phyloP scores from a whole-genome alignment of 176 grass and related monocot genomes.

The Hordeum marinum region DNA sequence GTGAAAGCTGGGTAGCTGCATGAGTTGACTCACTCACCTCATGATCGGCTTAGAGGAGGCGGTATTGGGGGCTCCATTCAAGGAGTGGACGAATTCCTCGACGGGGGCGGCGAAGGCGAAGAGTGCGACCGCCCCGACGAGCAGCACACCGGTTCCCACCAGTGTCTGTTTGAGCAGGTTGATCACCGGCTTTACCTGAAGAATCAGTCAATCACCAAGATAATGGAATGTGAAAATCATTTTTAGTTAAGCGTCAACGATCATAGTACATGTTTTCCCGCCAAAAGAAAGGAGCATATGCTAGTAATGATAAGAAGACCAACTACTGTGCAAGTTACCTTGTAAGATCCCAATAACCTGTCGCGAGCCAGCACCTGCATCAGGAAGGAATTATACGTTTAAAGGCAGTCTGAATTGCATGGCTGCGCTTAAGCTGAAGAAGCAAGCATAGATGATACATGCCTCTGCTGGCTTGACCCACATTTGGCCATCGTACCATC shows the following conservation, averaged over 20 bases:
- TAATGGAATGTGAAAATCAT: neutral
- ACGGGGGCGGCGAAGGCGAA: constrained; percentile 64
- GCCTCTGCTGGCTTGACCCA: constrained; percentile 97
- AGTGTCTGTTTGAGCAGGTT: constrained; percentile 93
- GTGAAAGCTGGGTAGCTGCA: neutral
- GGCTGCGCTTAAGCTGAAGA: neutral
- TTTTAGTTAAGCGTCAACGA: neutral
- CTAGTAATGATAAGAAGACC: neutral
- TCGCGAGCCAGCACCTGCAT: constrained; percentile 81
- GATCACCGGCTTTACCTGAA: constrained; percentile 90
- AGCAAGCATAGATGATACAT: neutral
- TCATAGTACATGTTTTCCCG: neutral
- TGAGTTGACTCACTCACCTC: constrained; percentile 31
- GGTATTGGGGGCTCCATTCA: constrained; percentile 34
- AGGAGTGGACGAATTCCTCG: constrained; percentile 60
- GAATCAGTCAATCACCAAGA: neutral
- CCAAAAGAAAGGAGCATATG: no score
- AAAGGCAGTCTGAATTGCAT: neutral
- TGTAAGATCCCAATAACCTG: constrained; percentile 86
- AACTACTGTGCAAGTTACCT: constrained; percentile 34
- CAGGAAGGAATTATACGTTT: neutral
- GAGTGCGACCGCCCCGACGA: constrained; percentile 64
- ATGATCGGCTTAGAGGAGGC: constrained; percentile 55
- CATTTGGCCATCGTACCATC: constrained; percentile 98
- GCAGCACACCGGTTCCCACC: constrained; percentile 77